Evolutionary conservation across 2,329 filamentous ascomycete species (phyloP).

Genomic region (Verticillium zaregamsianum): DNA sequence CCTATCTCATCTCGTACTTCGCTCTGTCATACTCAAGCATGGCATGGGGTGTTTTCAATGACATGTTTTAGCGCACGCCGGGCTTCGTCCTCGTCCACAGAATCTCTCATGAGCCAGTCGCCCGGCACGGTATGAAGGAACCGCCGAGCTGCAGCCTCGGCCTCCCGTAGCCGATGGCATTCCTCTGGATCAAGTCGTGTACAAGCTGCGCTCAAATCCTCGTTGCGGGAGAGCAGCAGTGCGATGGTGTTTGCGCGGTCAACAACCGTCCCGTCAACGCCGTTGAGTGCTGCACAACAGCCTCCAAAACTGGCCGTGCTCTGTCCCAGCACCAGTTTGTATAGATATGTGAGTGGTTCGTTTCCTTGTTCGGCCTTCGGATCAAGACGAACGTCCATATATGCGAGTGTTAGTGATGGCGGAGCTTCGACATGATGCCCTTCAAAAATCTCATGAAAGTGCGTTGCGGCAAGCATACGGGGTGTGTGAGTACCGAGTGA

Average conservation of each 20-base stretch:
- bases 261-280: conserved; percentile 68
- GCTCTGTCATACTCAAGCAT: too few relatives aligned
- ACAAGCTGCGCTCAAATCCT: conserved; percentile 72
- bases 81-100: neutral
- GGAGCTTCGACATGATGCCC: conserved; percentile 49
- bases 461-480: conserved; percentile 57
- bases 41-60: neutral
- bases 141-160: conserved; percentile 55
- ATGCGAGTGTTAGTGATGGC: conserved; percentile 52
- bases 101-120: neutral
- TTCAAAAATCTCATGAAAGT: conserved; percentile 71
- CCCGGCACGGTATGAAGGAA: conserved; percentile 38
- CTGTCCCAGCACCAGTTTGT: conserved; percentile 62
- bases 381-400: conserved; percentile 69
- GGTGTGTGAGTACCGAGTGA: conserved; percentile 41
- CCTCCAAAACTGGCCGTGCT: conserved; percentile 82
- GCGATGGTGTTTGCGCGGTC: conserved; percentile 72
- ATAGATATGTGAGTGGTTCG: conserved; percentile 70
- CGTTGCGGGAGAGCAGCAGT: conserved; percentile 62
- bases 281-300: conserved; percentile 81
- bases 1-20: too few relatives aligned
- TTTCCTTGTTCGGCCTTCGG: conserved; percentile 42
- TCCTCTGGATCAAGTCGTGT: conserved; percentile 63
- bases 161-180: conserved; percentile 60
- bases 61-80: neutral